phyloP scores from a whole-genome alignment of 1,284 basidiomycete species.

The Megacollybia platyphylla region DNA sequence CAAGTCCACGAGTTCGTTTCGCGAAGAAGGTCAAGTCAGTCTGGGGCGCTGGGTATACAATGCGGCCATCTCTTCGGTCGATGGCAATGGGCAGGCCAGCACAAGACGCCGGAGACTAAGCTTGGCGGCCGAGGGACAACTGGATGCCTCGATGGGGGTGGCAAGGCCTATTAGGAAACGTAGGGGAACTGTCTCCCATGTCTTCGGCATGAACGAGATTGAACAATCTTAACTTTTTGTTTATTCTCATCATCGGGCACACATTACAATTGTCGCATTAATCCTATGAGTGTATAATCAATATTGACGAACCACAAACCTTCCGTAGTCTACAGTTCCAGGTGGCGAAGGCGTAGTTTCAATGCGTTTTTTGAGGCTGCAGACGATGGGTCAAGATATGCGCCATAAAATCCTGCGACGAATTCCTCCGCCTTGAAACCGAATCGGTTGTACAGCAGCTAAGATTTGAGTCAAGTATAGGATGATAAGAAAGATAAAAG shows the following conservation, averaged over 20 bases:
- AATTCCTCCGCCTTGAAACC: conserved; percentile 80
- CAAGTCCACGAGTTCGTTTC: conserved; percentile 27
- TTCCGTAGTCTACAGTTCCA: neutral
- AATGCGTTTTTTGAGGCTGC: conserved; percentile 68
- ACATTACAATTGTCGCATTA: too few species aligned
- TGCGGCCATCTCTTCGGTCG: conserved; percentile 28
- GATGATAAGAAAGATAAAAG: conserved; percentile 2
- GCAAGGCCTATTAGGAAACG: neutral
- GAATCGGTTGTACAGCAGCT: conserved; percentile 72
- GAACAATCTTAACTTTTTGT: neutral
- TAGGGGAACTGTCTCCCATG: neutral
- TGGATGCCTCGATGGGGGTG: neutral
- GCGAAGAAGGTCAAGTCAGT: conserved; percentile 10
- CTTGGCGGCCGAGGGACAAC: conserved; percentile 1
- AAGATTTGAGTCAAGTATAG: neutral
- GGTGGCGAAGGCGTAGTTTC: conserved; percentile 28
- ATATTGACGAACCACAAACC: too few species aligned
- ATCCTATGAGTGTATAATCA: too few species aligned
- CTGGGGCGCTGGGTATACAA: conserved; percentile 36
- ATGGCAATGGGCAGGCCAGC: conserved; percentile 11
- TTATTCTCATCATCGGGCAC: neutral
- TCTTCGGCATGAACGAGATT: neutral
- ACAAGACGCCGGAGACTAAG: conserved; percentile 6
- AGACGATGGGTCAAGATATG: conserved; percentile 54
- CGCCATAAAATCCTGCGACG: conserved; percentile 65